Conservation (phyloP, 2,329 filamentous ascomycete species). For the Scedosporium minutisporum region DNA sequence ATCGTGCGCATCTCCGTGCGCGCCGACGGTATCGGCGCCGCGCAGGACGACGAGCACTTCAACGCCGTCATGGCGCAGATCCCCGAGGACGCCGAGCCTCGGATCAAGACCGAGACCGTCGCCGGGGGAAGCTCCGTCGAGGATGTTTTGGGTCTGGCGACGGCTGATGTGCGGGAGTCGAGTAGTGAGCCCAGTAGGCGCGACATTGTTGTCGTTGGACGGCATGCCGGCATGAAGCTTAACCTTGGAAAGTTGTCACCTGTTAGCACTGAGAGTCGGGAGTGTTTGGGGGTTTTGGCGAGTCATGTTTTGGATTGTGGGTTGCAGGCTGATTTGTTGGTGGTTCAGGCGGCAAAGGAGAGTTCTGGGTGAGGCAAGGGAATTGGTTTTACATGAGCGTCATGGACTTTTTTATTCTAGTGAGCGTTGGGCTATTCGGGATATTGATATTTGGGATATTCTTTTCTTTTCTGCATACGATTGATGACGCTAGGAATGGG, state of each 20-base stretch:
- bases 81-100: neutral
- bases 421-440: too few relatives aligned
- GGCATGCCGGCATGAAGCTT: neutral
- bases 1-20: conserved; percentile 41
- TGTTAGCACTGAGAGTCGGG: conserved; percentile 6
- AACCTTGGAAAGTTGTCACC: neutral
- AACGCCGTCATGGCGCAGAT: neutral
- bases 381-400: too few relatives aligned
- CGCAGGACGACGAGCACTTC: conserved; percentile 4
- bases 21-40: conserved; percentile 9
- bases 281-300: conserved; percentile 11
- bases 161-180: neutral
- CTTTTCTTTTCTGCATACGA: too few relatives aligned
- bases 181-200: neutral
- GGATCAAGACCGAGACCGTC: neutral
- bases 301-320: conserved; percentile 9
- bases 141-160: conserved; percentile 1
- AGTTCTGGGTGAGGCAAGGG: neutral
- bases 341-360: conserved; percentile 4
- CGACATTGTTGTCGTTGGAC: neutral
- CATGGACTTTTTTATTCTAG: too few relatives aligned
- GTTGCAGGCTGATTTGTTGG: conserved; percentile 12
- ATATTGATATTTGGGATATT: too few relatives aligned
- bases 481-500: too few relatives aligned
- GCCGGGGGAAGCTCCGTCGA: neutral